These are phyloP conservation scores for Yamadazyma songkhlaensis DNA, from an alignment of 1,139 yeast genomes.

Conservation along the genomic window DNA sequence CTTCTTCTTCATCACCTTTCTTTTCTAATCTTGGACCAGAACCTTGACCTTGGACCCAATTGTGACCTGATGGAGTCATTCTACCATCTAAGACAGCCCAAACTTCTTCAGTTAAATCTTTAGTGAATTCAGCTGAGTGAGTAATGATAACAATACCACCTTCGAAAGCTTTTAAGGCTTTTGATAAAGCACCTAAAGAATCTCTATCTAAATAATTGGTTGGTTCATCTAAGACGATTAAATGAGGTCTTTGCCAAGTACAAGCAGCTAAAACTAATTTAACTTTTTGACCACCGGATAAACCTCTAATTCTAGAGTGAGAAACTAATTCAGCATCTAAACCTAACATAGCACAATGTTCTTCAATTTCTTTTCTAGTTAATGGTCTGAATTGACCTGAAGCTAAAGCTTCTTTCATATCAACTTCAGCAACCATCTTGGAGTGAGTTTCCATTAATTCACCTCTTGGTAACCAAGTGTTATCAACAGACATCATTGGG, in stretches of 20 bases:
- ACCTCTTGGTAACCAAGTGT: conserved; percentile 99
- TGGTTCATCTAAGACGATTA: conserved; percentile 98
- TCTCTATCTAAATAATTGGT: conserved; percentile 99
- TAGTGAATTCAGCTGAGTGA: conserved; percentile 99
- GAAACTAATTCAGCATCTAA: conserved; percentile 98
- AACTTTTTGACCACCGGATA: conserved; percentile 99
- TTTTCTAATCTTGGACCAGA: conserved; percentile 96
- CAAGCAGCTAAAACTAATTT: conserved; percentile 99
- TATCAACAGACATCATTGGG: conserved; percentile 99
- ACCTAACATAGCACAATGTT: conserved; percentile 98
- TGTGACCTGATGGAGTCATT: conserved; percentile 99
- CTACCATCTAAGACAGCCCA: conserved; percentile 98
- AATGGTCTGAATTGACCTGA: conserved; percentile 99
- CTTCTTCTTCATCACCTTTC: conserved; percentile 97
- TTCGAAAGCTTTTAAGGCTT: conserved; percentile 97
- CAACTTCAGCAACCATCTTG: conserved; percentile 99
- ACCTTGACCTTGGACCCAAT: conserved; percentile 99
- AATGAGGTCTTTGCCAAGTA: conserved; percentile 99
- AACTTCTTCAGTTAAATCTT: conserved; percentile 97
- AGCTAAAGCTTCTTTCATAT: conserved; percentile 99
- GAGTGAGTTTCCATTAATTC: conserved; percentile 98
- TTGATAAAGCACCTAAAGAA: conserved; percentile 98
- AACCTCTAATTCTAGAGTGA: conserved; percentile 99
- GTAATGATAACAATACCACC: conserved; percentile 99
- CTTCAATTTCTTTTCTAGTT: conserved; percentile 99